Base-by-base conservation (phyloP, 805 yeast genomes). In the Saturnispora gosingensis region DNA sequence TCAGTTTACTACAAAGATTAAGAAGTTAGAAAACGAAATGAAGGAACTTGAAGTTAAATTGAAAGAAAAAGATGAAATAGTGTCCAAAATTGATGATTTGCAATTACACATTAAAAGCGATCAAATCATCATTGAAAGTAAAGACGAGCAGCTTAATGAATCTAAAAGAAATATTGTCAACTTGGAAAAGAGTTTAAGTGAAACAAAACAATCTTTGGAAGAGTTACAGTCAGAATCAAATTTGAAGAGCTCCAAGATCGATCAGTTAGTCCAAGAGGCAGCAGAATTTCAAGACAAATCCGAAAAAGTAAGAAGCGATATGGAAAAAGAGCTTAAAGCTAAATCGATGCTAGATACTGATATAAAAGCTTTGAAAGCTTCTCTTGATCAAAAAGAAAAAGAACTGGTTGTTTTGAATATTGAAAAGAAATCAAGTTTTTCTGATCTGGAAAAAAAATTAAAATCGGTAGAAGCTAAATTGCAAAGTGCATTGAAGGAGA, bases 1-100 rank as follows among this genome's bases (percentile, higher is more conserved):
- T 72, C 54, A 86, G 82, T 44, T 76, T 83, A 5, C 80, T 5
- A 67, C 77, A 40, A 83, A 80, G 60, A 72, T 80, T 4, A 78
- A 78, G 52, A 78, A 75, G 51, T 70, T 82, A 53, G 76, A 77
- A 52, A 80, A 78, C 24, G 78, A 83, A 52, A 67, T 88, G 24
- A 74, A 74, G 44, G 59, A 67, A 1, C 66, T 84, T 39, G 30
- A 51, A 15, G 60, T 67, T 25, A 58, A 65, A 35, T 54, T 60
- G 4, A 54, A 61, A 4, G 53, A 63, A 3, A 61, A 64, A 2
- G 61, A 58, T 8, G 60, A 59, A 35, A 54, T 75, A 8, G 65
- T 65, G n/a, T 56, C 69, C 24, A 82, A 77, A 53, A 62, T 73
- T 20, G 58, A 57, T 22, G 32, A 38, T 4, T 16, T 58, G 15